Base-by-base conservation (phyloP, 2,329 filamentous ascomycete species). In the Cercospora citrullina region DNA sequence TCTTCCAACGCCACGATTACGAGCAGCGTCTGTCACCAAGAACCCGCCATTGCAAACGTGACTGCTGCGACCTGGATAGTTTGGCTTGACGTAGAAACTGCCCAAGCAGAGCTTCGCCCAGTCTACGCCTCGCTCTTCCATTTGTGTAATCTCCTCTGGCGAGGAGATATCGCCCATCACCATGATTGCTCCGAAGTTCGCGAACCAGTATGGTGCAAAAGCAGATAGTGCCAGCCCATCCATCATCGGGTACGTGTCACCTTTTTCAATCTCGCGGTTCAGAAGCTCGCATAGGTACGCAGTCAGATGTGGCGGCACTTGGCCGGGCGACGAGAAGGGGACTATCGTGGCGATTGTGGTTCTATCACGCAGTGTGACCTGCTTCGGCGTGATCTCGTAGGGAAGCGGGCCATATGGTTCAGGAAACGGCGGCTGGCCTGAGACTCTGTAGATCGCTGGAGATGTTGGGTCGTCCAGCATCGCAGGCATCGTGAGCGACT, bases 71-170 rank as follows among this genome's bases (percentile, higher is more conserved):
- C 93, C 93, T 0, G 93, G 93, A 79, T 96, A 97, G 80, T 97
- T 96, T 59, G 93, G 93, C 82, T 95, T 94, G 84, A 96, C 91
- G 81, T 95, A 96, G 81, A 96, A 96, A 81, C 92, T 96, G 66
- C 93, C 93, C 53, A 97, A 83, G 75, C 93, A 96, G 75, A 91
- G 86, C 76, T 89, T 89, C 72, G 88, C 87, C 93, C 93, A 96
- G 79, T 94, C 91, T 72, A 76, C 77, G 60, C 80, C 81, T 4
- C 77, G 73, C 26, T 77, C 75, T 63, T 82, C 81, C 81, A 84
- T 83, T 16, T 80, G 76, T 51, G 79, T 77, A 33, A 84, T 74
- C 64, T 82, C 88, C 64, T 87, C 85, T 28, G 86, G 82, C 66
- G 84, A 85, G 62, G 87, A 86, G 66, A 94, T 88, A 74, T 90